These are phyloP conservation scores for Capillidium rhysosporum DNA, from an alignment of 371 early-diverging fungal species.

Conservation along the genomic window DNA sequence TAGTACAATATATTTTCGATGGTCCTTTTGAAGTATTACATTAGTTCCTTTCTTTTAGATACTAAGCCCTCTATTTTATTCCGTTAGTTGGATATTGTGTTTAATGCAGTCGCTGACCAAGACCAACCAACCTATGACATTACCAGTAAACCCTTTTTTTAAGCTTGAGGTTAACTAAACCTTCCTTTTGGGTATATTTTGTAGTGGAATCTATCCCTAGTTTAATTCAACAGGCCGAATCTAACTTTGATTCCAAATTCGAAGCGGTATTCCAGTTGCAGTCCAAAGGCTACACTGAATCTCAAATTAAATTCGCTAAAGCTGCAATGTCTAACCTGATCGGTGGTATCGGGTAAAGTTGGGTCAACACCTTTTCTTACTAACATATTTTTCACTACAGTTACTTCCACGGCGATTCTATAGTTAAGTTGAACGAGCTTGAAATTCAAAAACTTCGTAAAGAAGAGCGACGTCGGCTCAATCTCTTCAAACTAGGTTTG, in stretches of 20 bases:
- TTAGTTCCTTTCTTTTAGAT: too few relatives aligned
- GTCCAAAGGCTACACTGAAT: slow-evolving; percentile 32
- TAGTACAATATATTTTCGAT: slow-evolving; percentile 31
- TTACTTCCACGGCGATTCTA: slow-evolving; percentile 31
- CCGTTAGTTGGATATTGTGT: not conserved
- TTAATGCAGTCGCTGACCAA: not conserved
- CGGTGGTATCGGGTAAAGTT: slow-evolving; percentile 73
- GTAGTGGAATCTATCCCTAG: not conserved
- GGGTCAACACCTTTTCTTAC: not conserved
- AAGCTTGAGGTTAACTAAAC: too few relatives aligned
- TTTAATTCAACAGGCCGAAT: not conserved
- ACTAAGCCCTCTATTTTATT: not conserved
- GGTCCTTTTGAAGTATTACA: slow-evolving; percentile 32
- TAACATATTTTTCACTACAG: slow-evolving; percentile 8
- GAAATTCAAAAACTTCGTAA: not conserved
- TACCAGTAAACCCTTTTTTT: too few relatives aligned
- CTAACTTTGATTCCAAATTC: slow-evolving; percentile 48
- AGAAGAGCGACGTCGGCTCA: not conserved
- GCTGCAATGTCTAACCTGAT: slow-evolving; percentile 59
- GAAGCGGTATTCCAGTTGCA: slow-evolving; percentile 45
- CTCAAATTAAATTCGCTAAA: slow-evolving; percentile 49
- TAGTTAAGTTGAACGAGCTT: slow-evolving; percentile 11
- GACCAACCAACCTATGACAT: not conserved
- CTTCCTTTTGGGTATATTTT: too few relatives aligned
- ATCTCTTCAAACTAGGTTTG: too few relatives aligned